Percentiles rank a stretch among this genome's conserved stretches.
Evolutionary conservation across 345 rosid genomes (phyloP).

Genomic region (Acer saccharum): DNA sequence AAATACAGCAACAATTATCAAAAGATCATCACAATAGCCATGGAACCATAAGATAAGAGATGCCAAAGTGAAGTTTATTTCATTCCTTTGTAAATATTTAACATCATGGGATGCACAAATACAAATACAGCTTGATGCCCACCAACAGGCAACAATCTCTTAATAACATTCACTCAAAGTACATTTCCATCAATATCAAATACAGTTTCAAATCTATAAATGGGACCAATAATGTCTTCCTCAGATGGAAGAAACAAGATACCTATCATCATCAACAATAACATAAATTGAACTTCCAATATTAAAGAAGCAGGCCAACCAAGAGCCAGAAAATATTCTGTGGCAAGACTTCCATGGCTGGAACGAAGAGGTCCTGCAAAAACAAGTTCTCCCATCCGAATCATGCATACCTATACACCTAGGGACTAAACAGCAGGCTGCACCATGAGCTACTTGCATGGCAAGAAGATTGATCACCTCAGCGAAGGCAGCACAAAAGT

Average conservation of each 20-base stretch:
- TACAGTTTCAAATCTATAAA: conserved; percentile 12
- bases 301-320: conserved; percentile 1
- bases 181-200: background rate
- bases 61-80: background rate
- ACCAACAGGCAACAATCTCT: background rate
- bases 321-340: background rate
- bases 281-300: conserved; percentile 7
- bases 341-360: background rate
- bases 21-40: background rate
- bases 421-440: background rate
- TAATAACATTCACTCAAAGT: background rate
- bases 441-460: background rate
- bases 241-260: background rate
- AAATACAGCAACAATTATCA: background rate
- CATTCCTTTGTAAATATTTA: background rate
- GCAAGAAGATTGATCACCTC: conserved; percentile 8
- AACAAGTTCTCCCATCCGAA: background rate
- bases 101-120: background rate
- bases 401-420: background rate
- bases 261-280: background rate
- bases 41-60: background rate
- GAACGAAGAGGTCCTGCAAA: background rate
- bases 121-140: background rate
- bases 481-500: background rate
- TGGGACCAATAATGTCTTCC: background rate